phyloP scores from a whole-genome alignment of 768 basidiomycete genomes.

The Tremella yokohamensis region DNA sequence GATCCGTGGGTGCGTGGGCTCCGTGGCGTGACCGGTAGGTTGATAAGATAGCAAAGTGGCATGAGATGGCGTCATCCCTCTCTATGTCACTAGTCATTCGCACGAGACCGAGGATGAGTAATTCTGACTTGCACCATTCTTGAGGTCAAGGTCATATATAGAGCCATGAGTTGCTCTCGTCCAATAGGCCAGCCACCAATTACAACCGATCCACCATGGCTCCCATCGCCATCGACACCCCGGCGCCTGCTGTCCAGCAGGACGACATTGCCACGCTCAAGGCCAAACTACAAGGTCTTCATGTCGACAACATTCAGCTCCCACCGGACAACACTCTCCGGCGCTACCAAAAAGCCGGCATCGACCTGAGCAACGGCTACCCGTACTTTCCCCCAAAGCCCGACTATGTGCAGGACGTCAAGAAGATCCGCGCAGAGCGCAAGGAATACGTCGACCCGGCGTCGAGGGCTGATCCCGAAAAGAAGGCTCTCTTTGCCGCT shows the following conservation, averaged over 20 bases:
- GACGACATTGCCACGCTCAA: slow-evolving; percentile 14
- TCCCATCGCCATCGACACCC: slow-evolving; percentile 30
- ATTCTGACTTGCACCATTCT: background rate
- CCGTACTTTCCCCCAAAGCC: slow-evolving; percentile 41
- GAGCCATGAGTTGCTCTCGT: background rate
- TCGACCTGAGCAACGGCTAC: slow-evolving; percentile 38
- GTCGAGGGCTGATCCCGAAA: slow-evolving; percentile 65
- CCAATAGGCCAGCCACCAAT: background rate
- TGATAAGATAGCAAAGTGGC: background rate
- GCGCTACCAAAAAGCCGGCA: slow-evolving; percentile 39
- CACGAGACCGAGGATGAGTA: background rate
- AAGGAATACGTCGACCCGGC: slow-evolving; percentile 59
- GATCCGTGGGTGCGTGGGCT: background rate
- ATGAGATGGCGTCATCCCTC: no score
- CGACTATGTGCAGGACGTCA: slow-evolving; percentile 38
- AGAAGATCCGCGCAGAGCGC: slow-evolving; percentile 27
- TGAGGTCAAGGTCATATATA: background rate
- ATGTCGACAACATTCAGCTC: slow-evolving; percentile 13
- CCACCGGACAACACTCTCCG: slow-evolving; percentile 33
- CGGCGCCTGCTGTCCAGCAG: slow-evolving; percentile 8
- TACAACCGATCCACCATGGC: slow-evolving; percentile 18
- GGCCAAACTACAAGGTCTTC: slow-evolving; percentile 7
- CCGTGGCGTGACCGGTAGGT: background rate
- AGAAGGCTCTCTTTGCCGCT: slow-evolving; percentile 63
- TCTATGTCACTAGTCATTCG: no score